These are phyloP conservation scores for Rhododendron griersonianum DNA, from an alignment of 148 eudicot species.

Conservation along the genomic window DNA sequence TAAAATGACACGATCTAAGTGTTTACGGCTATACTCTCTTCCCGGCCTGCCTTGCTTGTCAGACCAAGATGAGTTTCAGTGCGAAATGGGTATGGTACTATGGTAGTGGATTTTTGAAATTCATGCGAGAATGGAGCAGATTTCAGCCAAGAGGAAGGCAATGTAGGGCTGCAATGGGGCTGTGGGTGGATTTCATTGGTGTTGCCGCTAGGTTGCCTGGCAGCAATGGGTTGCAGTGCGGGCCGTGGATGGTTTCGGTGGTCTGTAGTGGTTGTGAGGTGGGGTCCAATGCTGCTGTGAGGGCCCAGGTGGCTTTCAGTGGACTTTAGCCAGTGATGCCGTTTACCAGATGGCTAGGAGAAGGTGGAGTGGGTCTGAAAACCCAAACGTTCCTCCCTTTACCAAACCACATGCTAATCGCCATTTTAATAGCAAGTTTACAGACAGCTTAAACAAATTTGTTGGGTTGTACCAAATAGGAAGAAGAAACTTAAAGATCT, in stretches of 20 bases:
- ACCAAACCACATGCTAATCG: not conserved
- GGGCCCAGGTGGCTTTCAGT: not conserved
- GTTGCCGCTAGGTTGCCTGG: too few relatives aligned
- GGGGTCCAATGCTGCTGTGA: not conserved
- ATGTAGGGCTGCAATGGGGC: not conserved
- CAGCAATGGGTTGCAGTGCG: not conserved
- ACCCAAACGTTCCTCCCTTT: not conserved
- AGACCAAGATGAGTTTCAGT: not conserved
- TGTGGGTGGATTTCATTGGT: not conserved
- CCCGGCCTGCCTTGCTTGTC: not conserved
- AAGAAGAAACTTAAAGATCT: not conserved
- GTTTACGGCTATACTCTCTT: not conserved
- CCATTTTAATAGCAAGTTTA: not conserved
- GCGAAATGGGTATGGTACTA: not conserved
- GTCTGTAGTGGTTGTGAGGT: not conserved
- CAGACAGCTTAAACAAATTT: not conserved
- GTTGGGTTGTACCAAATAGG: not conserved
- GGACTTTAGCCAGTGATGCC: not conserved
- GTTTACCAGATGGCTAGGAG: not conserved
- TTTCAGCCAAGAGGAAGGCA: not conserved
- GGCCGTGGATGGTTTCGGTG: not conserved
- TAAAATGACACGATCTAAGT: not conserved
- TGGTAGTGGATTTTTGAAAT: not conserved
- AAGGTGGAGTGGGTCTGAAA: not conserved
- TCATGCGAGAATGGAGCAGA: not conserved